phyloP scores from a whole-genome alignment of 306 rosid genomes.

The Malus orientalis region DNA sequence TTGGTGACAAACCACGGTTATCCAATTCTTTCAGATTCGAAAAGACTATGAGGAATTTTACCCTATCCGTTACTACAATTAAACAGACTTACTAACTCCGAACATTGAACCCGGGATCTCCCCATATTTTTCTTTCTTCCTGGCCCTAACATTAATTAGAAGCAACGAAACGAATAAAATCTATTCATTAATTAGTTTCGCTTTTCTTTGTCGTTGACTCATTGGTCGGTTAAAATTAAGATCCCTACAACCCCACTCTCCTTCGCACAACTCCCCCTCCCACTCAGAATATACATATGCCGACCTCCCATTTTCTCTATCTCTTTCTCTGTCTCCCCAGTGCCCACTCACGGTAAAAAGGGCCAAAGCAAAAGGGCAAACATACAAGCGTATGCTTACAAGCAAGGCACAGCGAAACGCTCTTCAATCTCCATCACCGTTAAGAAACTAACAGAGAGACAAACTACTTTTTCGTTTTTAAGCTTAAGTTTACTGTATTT shows the following conservation, averaged over 20 bases:
- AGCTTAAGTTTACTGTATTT: neutral
- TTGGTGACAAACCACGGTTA: fast-evolving
- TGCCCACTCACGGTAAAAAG: neutral
- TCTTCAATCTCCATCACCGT: neutral
- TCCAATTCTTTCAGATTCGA: fast-evolving
- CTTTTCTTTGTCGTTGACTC: neutral
- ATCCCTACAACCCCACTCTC: neutral
- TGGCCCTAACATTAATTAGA: too few relatives aligned
- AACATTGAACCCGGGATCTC: too few relatives aligned
- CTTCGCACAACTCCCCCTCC: too few relatives aligned
- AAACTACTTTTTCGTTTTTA: neutral
- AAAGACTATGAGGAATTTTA: too few relatives aligned
- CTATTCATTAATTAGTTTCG: neutral
- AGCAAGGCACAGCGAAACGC: neutral
- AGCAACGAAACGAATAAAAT: too few relatives aligned
- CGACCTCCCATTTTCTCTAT: too few relatives aligned
- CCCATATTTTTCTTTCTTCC: too few relatives aligned
- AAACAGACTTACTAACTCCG: too few relatives aligned
- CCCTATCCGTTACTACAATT: fast-evolving
- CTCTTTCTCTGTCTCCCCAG: too few relatives aligned
- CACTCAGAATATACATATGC: too few relatives aligned
- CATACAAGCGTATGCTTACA: neutral
- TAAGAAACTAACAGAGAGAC: neutral
- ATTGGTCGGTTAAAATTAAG: neutral
- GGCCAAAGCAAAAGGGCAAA: neutral